These are phyloP conservation scores for Veloboletus limbatus DNA, from an alignment of 1,284 basidiomycete genomes.

Conservation along the genomic window DNA sequence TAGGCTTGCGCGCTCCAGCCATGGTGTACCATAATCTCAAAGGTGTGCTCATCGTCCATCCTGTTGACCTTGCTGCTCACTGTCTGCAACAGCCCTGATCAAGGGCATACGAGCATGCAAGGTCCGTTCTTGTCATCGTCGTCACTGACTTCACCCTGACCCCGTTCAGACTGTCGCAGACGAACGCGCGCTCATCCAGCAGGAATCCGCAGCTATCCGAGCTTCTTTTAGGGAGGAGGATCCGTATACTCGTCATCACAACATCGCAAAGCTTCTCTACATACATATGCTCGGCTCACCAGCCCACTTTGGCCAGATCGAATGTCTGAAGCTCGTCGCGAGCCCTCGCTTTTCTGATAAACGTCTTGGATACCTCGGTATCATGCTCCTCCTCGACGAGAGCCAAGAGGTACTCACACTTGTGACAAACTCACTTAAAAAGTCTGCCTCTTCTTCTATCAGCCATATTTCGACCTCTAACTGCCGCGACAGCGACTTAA, in stretches of 20 bases:
- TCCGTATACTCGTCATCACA: slow-evolving; percentile 90
- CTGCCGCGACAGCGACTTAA: slow-evolving; percentile 81
- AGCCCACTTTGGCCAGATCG: slow-evolving; percentile 99
- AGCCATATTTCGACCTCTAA: not conserved
- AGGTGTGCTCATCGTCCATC: slow-evolving; percentile 46
- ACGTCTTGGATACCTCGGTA: slow-evolving; percentile 93
- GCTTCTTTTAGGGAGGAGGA: slow-evolving; percentile 98
- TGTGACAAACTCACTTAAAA: slow-evolving; percentile 98
- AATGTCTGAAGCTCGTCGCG: slow-evolving; percentile 99
- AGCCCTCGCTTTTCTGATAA: slow-evolving; percentile 97
- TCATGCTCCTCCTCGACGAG: slow-evolving; percentile 97
- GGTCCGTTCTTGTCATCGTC: slow-evolving; percentile 42
- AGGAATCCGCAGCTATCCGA: slow-evolving; percentile 96
- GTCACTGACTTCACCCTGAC: slow-evolving; percentile 17
- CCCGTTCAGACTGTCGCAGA: slow-evolving; percentile 88
- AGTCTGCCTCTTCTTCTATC: slow-evolving; percentile 56
- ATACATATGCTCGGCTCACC: slow-evolving; percentile 99
- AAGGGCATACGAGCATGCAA: slow-evolving; percentile 94
- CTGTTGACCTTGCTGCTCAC: slow-evolving; percentile 16
- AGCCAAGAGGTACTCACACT: slow-evolving; percentile 97
- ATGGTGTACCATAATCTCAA: slow-evolving; percentile 93
- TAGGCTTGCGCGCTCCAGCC: too few relatives aligned
- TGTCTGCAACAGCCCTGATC: slow-evolving; percentile 69
- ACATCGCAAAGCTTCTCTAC: slow-evolving; percentile 97
- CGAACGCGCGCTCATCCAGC: slow-evolving; percentile 95